phyloP scores from a whole-genome alignment of 192 early-diverging fungal genomes.

The Kappamyces sp. region DNA sequence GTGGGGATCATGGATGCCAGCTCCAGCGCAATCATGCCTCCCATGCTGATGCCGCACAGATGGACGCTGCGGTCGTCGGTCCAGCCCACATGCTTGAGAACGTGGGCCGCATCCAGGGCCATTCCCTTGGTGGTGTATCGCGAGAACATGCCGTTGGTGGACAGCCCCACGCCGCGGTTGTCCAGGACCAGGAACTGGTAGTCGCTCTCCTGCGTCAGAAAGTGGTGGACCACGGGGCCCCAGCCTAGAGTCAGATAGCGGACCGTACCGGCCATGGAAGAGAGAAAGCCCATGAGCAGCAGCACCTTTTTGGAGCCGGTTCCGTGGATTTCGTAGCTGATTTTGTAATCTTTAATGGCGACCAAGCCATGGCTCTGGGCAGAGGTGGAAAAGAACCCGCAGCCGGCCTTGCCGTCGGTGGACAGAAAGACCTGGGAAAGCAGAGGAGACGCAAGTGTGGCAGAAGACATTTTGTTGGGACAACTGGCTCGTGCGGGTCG shows the following conservation, averaged over 20 bases:
- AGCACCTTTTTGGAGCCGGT: conserved; percentile 14
- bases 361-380: neutral
- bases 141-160: neutral
- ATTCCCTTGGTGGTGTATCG: conserved; percentile 8
- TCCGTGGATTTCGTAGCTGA: conserved; percentile 14
- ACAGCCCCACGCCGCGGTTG: conserved; percentile 16
- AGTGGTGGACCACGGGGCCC: conserved; percentile 9
- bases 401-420: neutral
- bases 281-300: conserved; percentile 15
- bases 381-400: conserved; percentile 1
- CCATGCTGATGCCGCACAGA: conserved; percentile 9
- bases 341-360: neutral
- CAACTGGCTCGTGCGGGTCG: too few relatives aligned
- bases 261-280: conserved; percentile 2
- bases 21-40: conserved; percentile 12
- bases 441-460: too few relatives aligned
- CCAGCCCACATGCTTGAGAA: conserved; percentile 3
- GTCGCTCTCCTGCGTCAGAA: conserved; percentile 12
- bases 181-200: conserved; percentile 16
- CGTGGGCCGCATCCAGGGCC: neutral
- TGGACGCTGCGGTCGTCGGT: conserved; percentile 2
- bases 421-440: too few relatives aligned
- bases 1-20: neutral
- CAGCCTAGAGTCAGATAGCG: neutral
- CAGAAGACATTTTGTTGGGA: too few relatives aligned